Percentiles rank a stretch among this genome's conserved stretches.
Conservation (phyloP, 2,329 filamentous ascomycete genomes). For the Alternaria sp. region DNA sequence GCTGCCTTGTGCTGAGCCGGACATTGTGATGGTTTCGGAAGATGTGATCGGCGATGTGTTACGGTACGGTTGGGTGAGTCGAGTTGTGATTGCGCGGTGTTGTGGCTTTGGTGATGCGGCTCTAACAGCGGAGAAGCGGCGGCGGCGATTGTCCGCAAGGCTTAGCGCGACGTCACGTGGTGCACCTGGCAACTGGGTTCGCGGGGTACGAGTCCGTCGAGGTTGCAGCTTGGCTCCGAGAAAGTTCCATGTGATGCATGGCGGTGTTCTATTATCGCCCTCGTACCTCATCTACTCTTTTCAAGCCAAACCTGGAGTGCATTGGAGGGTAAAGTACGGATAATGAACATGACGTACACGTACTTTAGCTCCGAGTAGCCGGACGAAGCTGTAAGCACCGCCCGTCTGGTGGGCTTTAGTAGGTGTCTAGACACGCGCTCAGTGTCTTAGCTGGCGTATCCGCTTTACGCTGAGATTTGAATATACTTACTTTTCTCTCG, state of each 20-base stretch:
- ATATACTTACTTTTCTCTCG: not conserved
- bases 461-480: not conserved
- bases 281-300: not conserved
- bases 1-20: conserved; percentile 51
- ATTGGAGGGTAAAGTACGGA: conserved; percentile 3
- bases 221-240: conserved; percentile 3
- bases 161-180: conserved; percentile 29
- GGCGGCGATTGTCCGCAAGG: conserved; percentile 17
- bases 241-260: not conserved
- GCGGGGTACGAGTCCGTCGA: conserved; percentile 7
- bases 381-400: conserved; percentile 23
- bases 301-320: not conserved
- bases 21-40: conserved; percentile 50
- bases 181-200: not conserved
- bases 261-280: not conserved
- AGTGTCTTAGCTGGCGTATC: conserved; percentile 1
- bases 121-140: conserved; percentile 18
- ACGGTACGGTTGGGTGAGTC: not conserved
- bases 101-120: conserved; percentile 21
- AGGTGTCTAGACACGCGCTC: conserved; percentile 7
- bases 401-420: conserved; percentile 5
- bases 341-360: conserved; percentile 22
- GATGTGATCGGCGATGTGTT: not conserved
- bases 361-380: conserved; percentile 19
- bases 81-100: not conserved